These are phyloP conservation scores for Nidula microcarpa DNA, from an alignment of 768 basidiomycete genomes.

Conservation along the genomic window DNA sequence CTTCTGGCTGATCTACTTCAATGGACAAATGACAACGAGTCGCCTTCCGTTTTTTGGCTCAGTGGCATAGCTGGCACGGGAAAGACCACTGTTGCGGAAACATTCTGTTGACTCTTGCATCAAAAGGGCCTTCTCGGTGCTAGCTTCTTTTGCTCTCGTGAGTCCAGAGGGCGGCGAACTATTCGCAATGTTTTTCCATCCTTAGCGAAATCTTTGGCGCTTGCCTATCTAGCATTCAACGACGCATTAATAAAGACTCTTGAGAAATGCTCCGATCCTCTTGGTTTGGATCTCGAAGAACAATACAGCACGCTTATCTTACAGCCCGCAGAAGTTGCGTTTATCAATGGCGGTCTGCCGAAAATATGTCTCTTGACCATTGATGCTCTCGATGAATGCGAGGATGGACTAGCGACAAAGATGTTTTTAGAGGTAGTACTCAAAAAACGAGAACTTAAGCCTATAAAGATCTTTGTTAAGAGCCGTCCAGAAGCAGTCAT, in stretches of 20 bases:
- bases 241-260: background rate
- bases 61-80: constrained; percentile 15
- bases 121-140: background rate
- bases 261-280: background rate
- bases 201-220: background rate
- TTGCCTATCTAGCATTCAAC: background rate
- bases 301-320: background rate
- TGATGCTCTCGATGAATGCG: constrained; percentile 21
- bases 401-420: background rate
- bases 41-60: constrained; percentile 16
- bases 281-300: background rate
- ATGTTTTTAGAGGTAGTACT: background rate
- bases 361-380: background rate
- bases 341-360: background rate
- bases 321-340: background rate
- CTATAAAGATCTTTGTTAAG: background rate
- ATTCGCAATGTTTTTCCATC: background rate
- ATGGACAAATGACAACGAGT: constrained; percentile 30
- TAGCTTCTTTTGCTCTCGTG: background rate
- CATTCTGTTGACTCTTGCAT: background rate
- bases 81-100: constrained; percentile 14
- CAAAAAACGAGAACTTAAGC: background rate
- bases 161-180: background rate
- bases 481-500: background rate
- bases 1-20: constrained; percentile 7